A percentile compares a stretch with the other conserved stretches of the same genome.
These are phyloP conservation scores for Xylariales sp. DNA, from an alignment of 2,329 filamentous ascomycete species.

Conservation along the genomic window DNA sequence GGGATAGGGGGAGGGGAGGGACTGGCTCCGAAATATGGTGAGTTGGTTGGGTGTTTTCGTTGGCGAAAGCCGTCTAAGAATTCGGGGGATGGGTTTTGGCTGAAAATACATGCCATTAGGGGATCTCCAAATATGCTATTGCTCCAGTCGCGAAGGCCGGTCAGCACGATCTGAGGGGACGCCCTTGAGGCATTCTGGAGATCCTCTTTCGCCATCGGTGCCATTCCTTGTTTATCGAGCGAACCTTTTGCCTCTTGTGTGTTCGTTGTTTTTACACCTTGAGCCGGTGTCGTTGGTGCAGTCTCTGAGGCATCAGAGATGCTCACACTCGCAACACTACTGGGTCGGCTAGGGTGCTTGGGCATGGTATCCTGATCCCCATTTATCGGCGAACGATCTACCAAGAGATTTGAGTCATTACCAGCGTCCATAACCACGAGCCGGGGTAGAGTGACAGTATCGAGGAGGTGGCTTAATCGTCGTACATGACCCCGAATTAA, in stretches of 20 bases:
- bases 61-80: constrained; percentile 44
- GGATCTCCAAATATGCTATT: constrained; percentile 58
- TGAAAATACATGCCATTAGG: constrained; percentile 46
- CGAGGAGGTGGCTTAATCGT: constrained; percentile 43
- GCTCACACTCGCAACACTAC: too few species aligned
- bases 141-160: constrained; percentile 55
- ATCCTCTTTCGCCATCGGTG: not conserved
- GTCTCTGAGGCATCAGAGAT: not conserved
- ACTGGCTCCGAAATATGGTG: not conserved
- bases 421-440: constrained; percentile 51
- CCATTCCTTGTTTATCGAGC: not conserved
- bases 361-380: not conserved
- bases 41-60: not conserved
- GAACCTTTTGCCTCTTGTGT: not conserved
- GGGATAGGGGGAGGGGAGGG: not conserved
- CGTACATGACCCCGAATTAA: constrained; percentile 48
- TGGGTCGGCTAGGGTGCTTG: not conserved
- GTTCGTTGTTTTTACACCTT: not conserved
- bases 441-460: constrained; percentile 45
- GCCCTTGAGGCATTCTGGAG: not conserved
- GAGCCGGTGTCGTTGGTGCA: not conserved
- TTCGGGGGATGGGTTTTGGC: constrained; percentile 34
- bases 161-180: constrained; percentile 29
- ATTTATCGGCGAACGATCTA: constrained; percentile 19
- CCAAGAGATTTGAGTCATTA: constrained; percentile 45